A percentile compares a stretch with the other conserved stretches of the same genome.
These are phyloP conservation scores for Begonia masoniana DNA, from an alignment of 306 rosid genomes.

Conservation along the genomic window DNA sequence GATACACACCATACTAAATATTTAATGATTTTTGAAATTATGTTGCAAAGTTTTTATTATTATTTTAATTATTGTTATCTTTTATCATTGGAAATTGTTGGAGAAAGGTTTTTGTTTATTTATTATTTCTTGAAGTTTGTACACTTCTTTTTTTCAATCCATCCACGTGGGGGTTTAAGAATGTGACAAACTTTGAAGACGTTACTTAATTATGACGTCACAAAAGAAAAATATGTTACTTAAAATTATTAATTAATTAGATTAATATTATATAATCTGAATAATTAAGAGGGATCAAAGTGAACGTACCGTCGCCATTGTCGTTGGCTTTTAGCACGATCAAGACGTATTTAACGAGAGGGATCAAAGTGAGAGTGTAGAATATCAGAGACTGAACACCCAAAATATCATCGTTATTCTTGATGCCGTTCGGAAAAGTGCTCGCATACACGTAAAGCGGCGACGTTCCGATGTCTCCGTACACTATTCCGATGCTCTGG, in stretches of 20 bases:
- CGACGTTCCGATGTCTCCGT: slow-evolving; percentile 70
- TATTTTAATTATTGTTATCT: background rate
- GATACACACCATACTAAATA: too few relatives aligned
- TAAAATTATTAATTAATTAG: too few relatives aligned
- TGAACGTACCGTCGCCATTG: slow-evolving; percentile 42
- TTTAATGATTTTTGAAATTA: too few relatives aligned
- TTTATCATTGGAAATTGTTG: too few relatives aligned
- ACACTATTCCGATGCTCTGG: slow-evolving; percentile 60
- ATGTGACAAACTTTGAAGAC: too few relatives aligned
- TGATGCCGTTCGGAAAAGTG: slow-evolving; percentile 30
- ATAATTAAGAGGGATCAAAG: background rate
- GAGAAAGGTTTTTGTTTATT: too few relatives aligned
- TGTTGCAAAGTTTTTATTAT: background rate
- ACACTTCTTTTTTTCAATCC: background rate
- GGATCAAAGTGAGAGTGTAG: slow-evolving; percentile 49
- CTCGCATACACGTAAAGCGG: slow-evolving; percentile 49
- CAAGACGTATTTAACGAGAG: slow-evolving; percentile 43
- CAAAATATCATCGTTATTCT: slow-evolving; percentile 42
- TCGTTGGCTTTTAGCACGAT: slow-evolving; percentile 47
- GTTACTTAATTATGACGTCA: too few relatives aligned
- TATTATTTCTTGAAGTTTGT: background rate
- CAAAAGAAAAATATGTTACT: too few relatives aligned
- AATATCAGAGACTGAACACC: slow-evolving; percentile 52
- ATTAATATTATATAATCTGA: too few relatives aligned
- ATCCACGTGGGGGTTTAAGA: too few relatives aligned